phyloP scores from a whole-genome alignment of 345 rosid genomes.

The Eucalyptus virginea region DNA sequence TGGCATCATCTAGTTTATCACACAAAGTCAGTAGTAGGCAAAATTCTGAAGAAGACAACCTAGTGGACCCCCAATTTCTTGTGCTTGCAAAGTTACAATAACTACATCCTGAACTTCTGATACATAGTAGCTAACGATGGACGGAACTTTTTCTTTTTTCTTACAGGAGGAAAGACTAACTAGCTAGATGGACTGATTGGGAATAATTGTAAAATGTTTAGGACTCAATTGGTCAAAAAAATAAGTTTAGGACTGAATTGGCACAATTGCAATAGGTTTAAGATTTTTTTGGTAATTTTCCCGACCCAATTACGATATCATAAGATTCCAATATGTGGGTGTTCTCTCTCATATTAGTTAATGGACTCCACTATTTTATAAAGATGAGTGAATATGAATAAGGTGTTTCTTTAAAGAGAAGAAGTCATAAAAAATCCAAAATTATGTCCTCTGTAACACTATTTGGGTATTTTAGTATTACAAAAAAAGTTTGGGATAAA shows the following conservation, averaged over 20 bases:
- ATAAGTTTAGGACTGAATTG: too few relatives aligned
- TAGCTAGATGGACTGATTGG: not conserved
- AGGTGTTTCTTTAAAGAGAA: not conserved
- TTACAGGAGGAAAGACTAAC: not conserved
- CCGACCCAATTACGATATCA: not conserved
- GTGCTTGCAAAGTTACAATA: not conserved
- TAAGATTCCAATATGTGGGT: not conserved
- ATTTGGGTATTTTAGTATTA: too few relatives aligned
- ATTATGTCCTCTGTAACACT: too few relatives aligned
- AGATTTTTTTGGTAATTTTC: too few relatives aligned
- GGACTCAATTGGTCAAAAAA: too few relatives aligned
- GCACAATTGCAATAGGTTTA: too few relatives aligned
- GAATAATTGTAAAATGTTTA: too few relatives aligned
- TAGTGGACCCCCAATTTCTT: not conserved
- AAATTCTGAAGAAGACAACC: not conserved
- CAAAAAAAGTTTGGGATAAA: too few relatives aligned
- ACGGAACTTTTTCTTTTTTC: not conserved
- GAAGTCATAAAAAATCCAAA: too few relatives aligned
- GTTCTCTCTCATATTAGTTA: not conserved
- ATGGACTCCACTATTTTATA: not conserved
- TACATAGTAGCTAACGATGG: not conserved
- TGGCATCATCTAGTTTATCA: not conserved
- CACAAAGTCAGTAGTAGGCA: not conserved
- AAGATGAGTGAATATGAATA: not conserved
- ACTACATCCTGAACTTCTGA: not conserved